These are phyloP conservation scores for Blakeslea trispora DNA, from an alignment of 371 early-diverging fungal genomes.

Conservation along the genomic window DNA sequence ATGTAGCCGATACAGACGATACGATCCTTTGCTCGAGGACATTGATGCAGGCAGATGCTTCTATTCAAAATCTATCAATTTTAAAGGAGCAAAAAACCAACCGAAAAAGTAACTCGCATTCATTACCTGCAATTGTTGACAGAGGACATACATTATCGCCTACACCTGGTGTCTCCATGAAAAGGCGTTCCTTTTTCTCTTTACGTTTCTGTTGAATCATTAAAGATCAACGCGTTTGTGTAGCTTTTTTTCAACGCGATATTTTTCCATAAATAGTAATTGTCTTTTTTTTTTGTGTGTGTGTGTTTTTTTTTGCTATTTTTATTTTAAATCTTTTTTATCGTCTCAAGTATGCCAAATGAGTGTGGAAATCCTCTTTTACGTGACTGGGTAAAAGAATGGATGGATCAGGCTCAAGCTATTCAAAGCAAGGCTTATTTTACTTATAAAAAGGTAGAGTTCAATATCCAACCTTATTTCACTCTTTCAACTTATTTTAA, in stretches of 20 bases:
- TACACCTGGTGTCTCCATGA: neutral
- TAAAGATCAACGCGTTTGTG: neutral
- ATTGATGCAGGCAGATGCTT: too few species aligned
- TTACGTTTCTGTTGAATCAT: constrained; percentile 17
- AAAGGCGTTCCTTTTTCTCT: constrained; percentile 24
- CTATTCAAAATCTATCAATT: too few species aligned
- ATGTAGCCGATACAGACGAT: neutral
- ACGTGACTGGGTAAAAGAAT: constrained; percentile 65
- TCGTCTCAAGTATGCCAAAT: constrained; percentile 1
- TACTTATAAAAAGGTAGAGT: constrained; percentile 64
- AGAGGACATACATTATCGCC: neutral
- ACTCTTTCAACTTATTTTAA: too few species aligned
- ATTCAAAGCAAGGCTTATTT: constrained; percentile 44
- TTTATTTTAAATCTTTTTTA: neutral
- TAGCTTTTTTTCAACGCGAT: neutral
- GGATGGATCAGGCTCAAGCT: constrained; percentile 52
- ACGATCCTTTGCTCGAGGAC: too few species aligned
- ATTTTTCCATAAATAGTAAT: neutral
- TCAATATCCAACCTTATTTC: too few species aligned
- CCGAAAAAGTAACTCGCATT: too few species aligned
- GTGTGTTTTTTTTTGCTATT: constrained; percentile 13
- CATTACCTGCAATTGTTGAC: too few species aligned
- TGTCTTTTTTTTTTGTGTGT: constrained; percentile 12
- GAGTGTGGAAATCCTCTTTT: constrained; percentile 64
- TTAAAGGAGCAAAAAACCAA: too few species aligned